Base-by-base conservation (phyloP, 805 yeast species). In the Starmerella powellii region DNA sequence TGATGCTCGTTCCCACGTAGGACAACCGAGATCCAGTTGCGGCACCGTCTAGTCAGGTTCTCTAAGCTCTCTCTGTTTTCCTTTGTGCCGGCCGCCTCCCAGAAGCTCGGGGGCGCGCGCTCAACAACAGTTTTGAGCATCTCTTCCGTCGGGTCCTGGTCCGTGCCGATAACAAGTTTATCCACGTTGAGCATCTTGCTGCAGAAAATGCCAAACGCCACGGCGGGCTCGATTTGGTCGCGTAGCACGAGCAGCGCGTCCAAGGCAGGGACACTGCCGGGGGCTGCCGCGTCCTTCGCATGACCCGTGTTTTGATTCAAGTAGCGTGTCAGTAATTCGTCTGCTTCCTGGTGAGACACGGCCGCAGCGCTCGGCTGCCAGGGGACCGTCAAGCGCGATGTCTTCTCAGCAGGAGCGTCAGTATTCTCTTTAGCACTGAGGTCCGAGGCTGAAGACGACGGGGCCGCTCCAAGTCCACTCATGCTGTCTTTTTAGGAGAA, bases 21-120 rank as follows among this genome's bases (percentile, higher is more conserved):
- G 34, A 42, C 19, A 18, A 40, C 41, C 12, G 48, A 39, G 38
- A 52, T 37, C 53, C 51, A 50, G 43, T 44, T 52, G 27, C 53
- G 48, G 33, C 46, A 40, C 8, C 56, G 44, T 10, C 47, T 47
- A 8, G 42, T 18, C 21, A 47, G 31, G n/a, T 41, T 42, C 21
- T 16, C 29, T 11, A 38, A 18, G 18, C 6, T 10, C 17, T 27
- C 38, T 10, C 15, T 21, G 19, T 23, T 34, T 4, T 11, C 19
- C n/a, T 15, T 10, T 2, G 24, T 19, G 3, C 20, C 16, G 8
- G 46, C 37, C 5, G 31, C 5, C 12, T 15, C 24, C 46, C 46
- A 42, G 28, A 42, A 38, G 5, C 15, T 12, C 24, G 33, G 17
- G 12, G 45, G 38, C 13, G 50, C 48, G 24, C 29, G 31, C 19